phyloP scores from a whole-genome alignment of 2,329 filamentous ascomycete species.

The Hypoxylon sp. region DNA sequence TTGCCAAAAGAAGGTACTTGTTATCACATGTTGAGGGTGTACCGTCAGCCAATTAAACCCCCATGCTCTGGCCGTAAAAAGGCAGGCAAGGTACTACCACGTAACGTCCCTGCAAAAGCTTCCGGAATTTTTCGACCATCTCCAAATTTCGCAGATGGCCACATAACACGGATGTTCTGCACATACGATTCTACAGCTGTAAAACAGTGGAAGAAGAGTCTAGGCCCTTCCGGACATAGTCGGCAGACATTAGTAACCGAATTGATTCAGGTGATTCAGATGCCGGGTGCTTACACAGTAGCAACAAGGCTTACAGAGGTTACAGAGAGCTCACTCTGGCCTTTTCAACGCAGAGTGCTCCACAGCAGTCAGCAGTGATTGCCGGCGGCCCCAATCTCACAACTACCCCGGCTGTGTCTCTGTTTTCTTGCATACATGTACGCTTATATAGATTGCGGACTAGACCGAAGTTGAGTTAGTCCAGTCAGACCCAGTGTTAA shows the following conservation, averaged over 20 bases:
- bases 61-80: conserved; percentile 12
- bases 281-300: conserved; percentile 44
- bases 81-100: conserved; percentile 8
- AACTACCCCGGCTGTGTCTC: conserved; percentile 34
- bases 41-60: conserved; percentile 12
- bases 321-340: conserved; percentile 26
- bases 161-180: conserved; percentile 13
- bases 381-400: conserved; percentile 34
- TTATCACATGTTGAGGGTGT: conserved; percentile 32
- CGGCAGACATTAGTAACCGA: conserved; percentile 9
- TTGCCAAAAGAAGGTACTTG: conserved; percentile 9
- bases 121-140: conserved; percentile 37
- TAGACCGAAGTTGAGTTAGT: conserved; percentile 21
- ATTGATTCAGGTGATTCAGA: conserved; percentile 36
- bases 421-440: conserved; percentile 22
- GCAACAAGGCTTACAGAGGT: conserved; percentile 22
- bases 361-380: conserved; percentile 16
- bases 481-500: conserved; percentile 20
- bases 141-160: conserved; percentile 45
- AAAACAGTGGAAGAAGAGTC: conserved; percentile 28
- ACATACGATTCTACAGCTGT: conserved; percentile 23
- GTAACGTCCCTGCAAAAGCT: conserved; percentile 20
- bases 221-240: conserved; percentile 36
- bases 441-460: conserved; percentile 22
- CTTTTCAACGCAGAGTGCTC: conserved; percentile 3